A percentile compares a stretch with the other conserved stretches of the same genome.
Evolutionary conservation across 2,329 filamentous ascomycete species (phyloP).

Genomic region (Madurella fahalii): DNA sequence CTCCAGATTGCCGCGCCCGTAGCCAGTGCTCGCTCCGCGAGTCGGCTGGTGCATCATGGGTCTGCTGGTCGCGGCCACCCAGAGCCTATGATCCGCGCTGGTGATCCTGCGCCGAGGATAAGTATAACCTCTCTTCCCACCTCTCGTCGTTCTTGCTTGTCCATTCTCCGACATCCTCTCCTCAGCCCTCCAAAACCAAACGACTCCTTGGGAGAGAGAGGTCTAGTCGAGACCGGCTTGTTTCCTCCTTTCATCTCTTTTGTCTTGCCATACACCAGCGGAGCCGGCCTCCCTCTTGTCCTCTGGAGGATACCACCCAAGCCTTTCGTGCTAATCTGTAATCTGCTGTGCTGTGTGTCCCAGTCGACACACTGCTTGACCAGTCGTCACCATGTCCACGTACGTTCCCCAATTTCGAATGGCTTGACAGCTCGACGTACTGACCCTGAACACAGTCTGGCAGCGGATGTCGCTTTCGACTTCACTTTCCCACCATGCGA

Average conservation of each 20-base stretch:
- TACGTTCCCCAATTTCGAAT: slow-evolving; percentile 29
- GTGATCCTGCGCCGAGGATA: slow-evolving; percentile 28
- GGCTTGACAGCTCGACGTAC: not conserved
- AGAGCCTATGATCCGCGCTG: slow-evolving; percentile 24
- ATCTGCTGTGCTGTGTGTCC: slow-evolving; percentile 26
- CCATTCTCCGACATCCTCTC: slow-evolving; percentile 27
- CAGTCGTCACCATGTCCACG: slow-evolving; percentile 40
- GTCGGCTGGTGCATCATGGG: slow-evolving; percentile 25
- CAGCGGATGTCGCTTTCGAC: slow-evolving; percentile 59
- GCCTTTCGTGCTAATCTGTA: slow-evolving; percentile 23
- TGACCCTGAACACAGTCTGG: slow-evolving; percentile 46
- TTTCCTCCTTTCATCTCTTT: slow-evolving; percentile 21
- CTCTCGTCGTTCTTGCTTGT: slow-evolving; percentile 27
- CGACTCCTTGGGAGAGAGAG: slow-evolving; percentile 29
- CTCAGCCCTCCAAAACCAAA: slow-evolving; percentile 16
- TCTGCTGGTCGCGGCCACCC: slow-evolving; percentile 24
- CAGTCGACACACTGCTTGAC: slow-evolving; percentile 20
- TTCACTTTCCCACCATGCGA: slow-evolving; percentile 55
- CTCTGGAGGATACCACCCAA: slow-evolving; percentile 9
- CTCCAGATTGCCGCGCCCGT: slow-evolving; percentile 13
- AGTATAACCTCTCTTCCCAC: slow-evolving; percentile 26
- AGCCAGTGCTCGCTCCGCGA: slow-evolving; percentile 19
- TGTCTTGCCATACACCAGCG: slow-evolving; percentile 19
- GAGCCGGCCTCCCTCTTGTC: slow-evolving; percentile 28
- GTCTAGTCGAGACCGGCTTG: slow-evolving; percentile 19